Percentiles rank a stretch among this genome's conserved stretches.
Conservation (phyloP, 495 filamentous ascomycete species). For the Glutinoglossum americanum region DNA sequence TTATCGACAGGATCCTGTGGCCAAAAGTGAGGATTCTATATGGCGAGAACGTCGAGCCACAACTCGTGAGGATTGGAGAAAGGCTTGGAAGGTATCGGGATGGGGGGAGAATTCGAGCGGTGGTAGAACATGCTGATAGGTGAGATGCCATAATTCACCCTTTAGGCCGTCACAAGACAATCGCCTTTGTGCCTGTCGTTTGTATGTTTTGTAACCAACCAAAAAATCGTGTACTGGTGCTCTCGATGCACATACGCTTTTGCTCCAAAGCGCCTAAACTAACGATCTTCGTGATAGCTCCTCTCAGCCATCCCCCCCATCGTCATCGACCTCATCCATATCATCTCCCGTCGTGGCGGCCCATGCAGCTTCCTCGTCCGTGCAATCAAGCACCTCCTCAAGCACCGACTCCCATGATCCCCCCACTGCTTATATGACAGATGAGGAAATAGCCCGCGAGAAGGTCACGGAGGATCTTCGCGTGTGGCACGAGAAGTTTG, state of each 20-base stretch:
- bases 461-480: constrained; percentile 58
- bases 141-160: constrained; percentile 11
- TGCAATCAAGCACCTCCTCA: constrained; percentile 5
- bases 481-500: constrained; percentile 70
- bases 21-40: constrained; percentile 61
- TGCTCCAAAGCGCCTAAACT: neutral
- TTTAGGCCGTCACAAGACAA: neutral
- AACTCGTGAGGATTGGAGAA: constrained; percentile 79
- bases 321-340: neutral
- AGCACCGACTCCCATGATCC: constrained; percentile 11
- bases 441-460: constrained; percentile 33
- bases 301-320: neutral
- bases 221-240: no score
- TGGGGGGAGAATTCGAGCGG: constrained; percentile 35
- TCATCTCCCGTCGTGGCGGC: neutral
- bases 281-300: constrained; percentile 4
- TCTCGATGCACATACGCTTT: neutral
- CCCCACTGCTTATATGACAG: constrained; percentile 20
- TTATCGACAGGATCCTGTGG: constrained; percentile 55
- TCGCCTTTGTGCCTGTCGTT: neutral
- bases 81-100: constrained; percentile 68
- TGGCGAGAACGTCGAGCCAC: constrained; percentile 81
- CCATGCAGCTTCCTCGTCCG: constrained; percentile 9
- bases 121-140: constrained; percentile 33
- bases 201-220: no score